Evolutionary conservation across 176 grass and related monocot genomes (phyloP), one percentile per base, ranked within the genome.

Genomic region (Triticum timopheevii): DNA sequence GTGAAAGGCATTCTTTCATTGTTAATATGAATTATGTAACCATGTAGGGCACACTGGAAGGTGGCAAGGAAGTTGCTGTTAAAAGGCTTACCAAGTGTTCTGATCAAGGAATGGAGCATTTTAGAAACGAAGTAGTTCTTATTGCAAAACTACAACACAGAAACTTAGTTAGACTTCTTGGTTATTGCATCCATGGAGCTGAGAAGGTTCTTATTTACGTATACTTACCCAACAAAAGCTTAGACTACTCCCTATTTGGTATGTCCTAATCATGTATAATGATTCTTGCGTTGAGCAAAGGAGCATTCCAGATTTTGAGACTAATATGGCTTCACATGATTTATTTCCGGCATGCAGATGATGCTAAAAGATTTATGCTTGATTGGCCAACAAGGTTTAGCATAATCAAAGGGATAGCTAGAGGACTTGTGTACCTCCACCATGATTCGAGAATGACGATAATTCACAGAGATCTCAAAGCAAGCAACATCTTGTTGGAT

Each of bases 171-270:
- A 82, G 25, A 49, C 89, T 94, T 8, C 33, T 87, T 10, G 89
- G 92, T n/a, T 94, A 70, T 8, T 91, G 89, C 38, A 85, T 84
- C 35, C 68, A 85, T 49, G 89, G 38, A 49, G 74, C 89, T 49
- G 92, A 94, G 54, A 89, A 86, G 54, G 30, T 91, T 16, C 84
- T 94, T 12, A 50, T 91, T 47, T 94, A 91, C 34, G 89, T 91
- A 42, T 94, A 91, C 62, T 59, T 94, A 17, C 80, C 80, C 1
- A 94, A 94, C 39, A 94, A 81, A 86, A 93, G 92, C 68, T 86
- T 93, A 65, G 88, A 93, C 47, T 75, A 35, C 17, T 86, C 89
- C 45, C 69, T 91, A 50, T 93, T 91, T 65, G 74, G 92, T 90
- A 67, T 8, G 79, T 54, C 34, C 10, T 64, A 8, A 49, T 15